Evolutionary conservation across 345 rosid genomes (phyloP), one percentile per base, ranked within the genome.

Genomic region (Sonneratia alba): DNA sequence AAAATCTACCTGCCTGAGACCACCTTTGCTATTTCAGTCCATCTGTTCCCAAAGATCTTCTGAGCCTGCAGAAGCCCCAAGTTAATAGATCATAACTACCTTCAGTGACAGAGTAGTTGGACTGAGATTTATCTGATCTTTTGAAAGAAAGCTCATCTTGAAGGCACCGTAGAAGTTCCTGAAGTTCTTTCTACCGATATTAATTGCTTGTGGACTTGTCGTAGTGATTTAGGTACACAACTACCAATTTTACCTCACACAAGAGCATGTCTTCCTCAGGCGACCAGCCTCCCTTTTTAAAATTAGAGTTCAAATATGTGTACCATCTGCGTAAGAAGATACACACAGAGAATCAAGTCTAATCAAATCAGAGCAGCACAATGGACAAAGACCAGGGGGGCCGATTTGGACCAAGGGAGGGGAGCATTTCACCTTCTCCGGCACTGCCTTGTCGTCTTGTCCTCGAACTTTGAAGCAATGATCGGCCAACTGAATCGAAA

Each of bases 11-110:
- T 92, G 80, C 99, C 98, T 77, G 97, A 90, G 80, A 95, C 97
- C 87, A 92, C 97, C 87, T 95, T 95, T 71, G 99, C 98, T 42
- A 95, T 95, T 83, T 95, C 98, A 45, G 96, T 95, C 99, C 99
- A 95, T 81, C 97, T 87, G 78, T 95, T 95, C 42, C 99, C 99
- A 72, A 87, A 92, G 76, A 92, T 76, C 78, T 85, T 89, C 73
- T 95, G 99, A 42, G 99, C 98, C 99, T 95, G 84, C 82, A 77
- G 48, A 84, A 73, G 7, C 48, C 66, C 49, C 36, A 62, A 70
- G 22, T 14, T 32, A 48, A 21, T 13, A 10, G 42, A 36, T 40
- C 22, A 57, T 9, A 47, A 47, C 51, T 47, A 47, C 14, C 13
- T 47, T 47, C 51, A 47, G 51, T 13, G 51, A 47, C 51, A 47